A percentile compares a stretch with the other conserved stretches of the same genome.
These are phyloP conservation scores for Lachnellula hyalina DNA, from an alignment of 2,329 filamentous ascomycete genomes.

Conservation along the genomic window DNA sequence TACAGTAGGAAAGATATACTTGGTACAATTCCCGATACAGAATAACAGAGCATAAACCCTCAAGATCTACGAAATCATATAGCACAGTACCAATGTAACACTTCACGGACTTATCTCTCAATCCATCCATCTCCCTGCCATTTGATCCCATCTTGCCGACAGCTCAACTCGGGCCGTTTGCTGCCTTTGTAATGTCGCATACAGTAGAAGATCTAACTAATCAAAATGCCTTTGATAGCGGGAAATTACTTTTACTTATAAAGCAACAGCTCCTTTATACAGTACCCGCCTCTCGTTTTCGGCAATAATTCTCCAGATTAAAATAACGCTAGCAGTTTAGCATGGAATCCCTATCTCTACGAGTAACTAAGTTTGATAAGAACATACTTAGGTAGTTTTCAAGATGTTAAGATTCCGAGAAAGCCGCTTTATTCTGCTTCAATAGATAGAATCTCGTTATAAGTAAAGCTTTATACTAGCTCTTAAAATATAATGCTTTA, in stretches of 20 bases:
- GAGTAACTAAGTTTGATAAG: too few relatives aligned
- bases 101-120: background rate
- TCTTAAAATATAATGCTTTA: too few relatives aligned
- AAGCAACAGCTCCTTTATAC: background rate
- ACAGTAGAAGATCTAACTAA: background rate
- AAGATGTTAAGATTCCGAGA: too few relatives aligned
- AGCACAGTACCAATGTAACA: background rate
- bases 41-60: background rate
- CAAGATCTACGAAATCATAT: background rate
- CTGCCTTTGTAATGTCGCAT: background rate
- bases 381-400: too few relatives aligned
- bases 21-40: background rate
- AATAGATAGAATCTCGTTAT: too few relatives aligned
- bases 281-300: background rate
- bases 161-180: background rate
- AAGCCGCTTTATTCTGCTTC: too few relatives aligned
- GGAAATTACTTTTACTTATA: too few relatives aligned
- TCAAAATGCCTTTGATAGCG: too few relatives aligned
- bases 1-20: too few relatives aligned
- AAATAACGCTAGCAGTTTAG: too few relatives aligned
- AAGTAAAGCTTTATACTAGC: too few relatives aligned
- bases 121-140: background rate
- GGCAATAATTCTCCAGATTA: background rate
- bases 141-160: background rate
- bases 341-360: too few relatives aligned